Conservation (phyloP, 2,329 filamentous ascomycete species). For the Aspergillus sp. region DNA sequence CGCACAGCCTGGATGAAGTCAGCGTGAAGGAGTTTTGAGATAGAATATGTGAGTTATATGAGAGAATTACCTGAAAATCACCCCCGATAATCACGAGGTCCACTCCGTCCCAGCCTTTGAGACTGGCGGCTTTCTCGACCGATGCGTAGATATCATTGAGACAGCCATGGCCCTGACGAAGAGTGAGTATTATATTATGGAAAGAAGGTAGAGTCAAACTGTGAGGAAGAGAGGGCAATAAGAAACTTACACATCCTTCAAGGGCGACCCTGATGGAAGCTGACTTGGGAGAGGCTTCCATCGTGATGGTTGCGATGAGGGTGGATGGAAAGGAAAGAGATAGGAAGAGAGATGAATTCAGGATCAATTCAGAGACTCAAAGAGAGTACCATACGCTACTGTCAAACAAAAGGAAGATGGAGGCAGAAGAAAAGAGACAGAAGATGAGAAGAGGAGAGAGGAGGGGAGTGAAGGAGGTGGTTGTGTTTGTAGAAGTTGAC, state of each 20-base stretch:
- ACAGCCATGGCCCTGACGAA: slow-evolving; percentile 75
- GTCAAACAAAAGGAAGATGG: not conserved
- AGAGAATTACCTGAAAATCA: slow-evolving; percentile 73
- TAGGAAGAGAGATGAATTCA: too few species aligned
- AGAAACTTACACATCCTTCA: slow-evolving; percentile 73
- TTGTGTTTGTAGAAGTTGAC: slow-evolving; percentile 5
- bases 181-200: slow-evolving; percentile 10
- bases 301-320: slow-evolving; percentile 1
- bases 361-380: not conserved
- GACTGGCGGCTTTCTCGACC: slow-evolving; percentile 64
- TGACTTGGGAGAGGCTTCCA: slow-evolving; percentile 8
- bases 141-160: slow-evolving; percentile 88
- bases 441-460: not conserved
- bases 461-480: slow-evolving; percentile 5
- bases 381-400: not conserved
- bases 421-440: not conserved
- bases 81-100: slow-evolving; percentile 93
- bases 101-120: slow-evolving; percentile 74
- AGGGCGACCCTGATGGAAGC: slow-evolving; percentile 67
- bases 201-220: not conserved
- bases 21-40: slow-evolving; percentile 9
- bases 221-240: not conserved
- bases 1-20: slow-evolving; percentile 64
- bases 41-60: not conserved
- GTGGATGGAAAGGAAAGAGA: too few species aligned